These are phyloP conservation scores for Citrus australasica DNA, from an alignment of 345 rosid genomes.

Conservation along the genomic window DNA sequence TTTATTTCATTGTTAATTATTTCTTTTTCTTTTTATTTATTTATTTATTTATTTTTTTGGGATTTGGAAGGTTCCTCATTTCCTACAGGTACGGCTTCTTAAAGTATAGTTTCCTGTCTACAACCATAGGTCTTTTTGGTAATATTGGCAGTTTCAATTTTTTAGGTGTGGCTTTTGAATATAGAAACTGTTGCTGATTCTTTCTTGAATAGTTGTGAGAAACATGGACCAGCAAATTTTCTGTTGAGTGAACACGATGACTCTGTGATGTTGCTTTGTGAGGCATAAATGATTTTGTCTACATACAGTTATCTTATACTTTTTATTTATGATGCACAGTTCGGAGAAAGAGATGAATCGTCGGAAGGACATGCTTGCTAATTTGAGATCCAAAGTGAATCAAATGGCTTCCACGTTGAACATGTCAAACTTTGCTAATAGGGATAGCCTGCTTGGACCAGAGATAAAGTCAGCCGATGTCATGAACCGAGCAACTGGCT, in stretches of 20 bases:
- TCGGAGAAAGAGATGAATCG: constrained; percentile 95
- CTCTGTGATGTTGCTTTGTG: not conserved
- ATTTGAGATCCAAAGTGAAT: constrained; percentile 66
- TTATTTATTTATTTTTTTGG: not conserved
- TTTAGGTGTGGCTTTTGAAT: not conserved
- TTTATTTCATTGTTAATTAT: not conserved
- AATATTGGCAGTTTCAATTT: not conserved
- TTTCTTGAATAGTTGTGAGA: not conserved
- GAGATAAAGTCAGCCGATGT: constrained; percentile 64
- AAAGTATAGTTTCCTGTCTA: not conserved
- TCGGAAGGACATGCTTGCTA: constrained; percentile 80
- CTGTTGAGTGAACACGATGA: not conserved
- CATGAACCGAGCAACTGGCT: constrained; percentile 52
- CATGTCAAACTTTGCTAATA: constrained; percentile 77
- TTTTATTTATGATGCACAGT: constrained; percentile 34
- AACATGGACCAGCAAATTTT: not conserved
- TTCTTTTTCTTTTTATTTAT: not conserved
- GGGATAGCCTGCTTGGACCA: constrained; percentile 83
- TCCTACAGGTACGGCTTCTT: not conserved
- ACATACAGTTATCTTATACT: not conserved
- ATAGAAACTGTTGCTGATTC: not conserved
- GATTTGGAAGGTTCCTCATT: not conserved
- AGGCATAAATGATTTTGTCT: not conserved
- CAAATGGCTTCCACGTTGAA: constrained; percentile 84
- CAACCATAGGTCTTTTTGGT: not conserved